These are phyloP conservation scores for Penstemon barbatus DNA, from an alignment of 257 asterid species.

Conservation along the genomic window DNA sequence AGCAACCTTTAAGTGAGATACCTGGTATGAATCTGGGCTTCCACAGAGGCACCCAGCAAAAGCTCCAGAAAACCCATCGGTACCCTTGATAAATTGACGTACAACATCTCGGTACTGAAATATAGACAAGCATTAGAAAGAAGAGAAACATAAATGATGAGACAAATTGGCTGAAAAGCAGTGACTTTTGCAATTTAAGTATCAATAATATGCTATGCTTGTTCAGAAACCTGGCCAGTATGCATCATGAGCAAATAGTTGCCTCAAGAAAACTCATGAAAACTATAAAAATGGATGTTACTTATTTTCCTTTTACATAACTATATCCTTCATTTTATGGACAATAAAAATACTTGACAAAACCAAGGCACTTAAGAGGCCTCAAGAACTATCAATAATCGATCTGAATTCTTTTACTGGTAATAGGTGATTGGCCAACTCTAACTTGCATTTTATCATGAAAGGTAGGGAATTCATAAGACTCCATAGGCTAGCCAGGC, in stretches of 20 bases:
- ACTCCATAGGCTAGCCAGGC: too few relatives aligned
- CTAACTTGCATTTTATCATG: background rate
- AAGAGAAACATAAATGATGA: conserved; percentile 1
- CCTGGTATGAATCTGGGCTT: conserved; percentile 96
- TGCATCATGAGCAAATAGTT: conserved; percentile 14
- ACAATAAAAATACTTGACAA: background rate
- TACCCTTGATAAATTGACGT: conserved; percentile 94
- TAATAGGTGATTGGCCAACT: background rate
- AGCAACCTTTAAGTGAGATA: conserved; percentile 29
- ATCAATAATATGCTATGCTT: background rate
- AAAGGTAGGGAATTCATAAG: too few relatives aligned
- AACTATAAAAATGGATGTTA: background rate
- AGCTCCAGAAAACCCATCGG: conserved; percentile 96
- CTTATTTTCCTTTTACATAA: background rate
- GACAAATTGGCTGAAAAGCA: conserved; percentile 11
- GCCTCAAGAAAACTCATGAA: background rate
- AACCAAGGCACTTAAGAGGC: background rate
- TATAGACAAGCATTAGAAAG: background rate
- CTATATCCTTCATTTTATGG: background rate
- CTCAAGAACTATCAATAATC: background rate
- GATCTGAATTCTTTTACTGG: background rate
- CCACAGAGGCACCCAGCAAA: conserved; percentile 97
- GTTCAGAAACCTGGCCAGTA: conserved; percentile 1
- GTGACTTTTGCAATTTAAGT: background rate
- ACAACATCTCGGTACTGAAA: conserved; percentile 90